Evolutionary conservation across 257 asterid genomes (phyloP).

Genomic region (Ophiorrhiza pumila): DNA sequence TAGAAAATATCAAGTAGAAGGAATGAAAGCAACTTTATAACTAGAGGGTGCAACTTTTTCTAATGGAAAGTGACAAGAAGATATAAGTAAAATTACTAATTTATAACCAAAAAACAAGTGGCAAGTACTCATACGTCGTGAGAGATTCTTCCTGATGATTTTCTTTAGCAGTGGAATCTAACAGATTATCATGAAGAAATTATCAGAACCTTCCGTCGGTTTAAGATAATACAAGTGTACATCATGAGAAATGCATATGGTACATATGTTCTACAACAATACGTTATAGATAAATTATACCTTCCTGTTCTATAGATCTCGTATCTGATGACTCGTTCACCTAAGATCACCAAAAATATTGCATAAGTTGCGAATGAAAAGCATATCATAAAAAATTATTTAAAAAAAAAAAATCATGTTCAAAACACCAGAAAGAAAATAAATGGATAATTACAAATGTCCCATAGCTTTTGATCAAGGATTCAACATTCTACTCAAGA

Average conservation of each 20-base stretch:
- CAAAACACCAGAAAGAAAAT: not conserved
- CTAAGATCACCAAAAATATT: conserved; percentile 7
- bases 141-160: conserved; percentile 26
- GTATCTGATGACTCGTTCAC: conserved; percentile 15
- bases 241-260: not conserved
- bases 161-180: conserved; percentile 46
- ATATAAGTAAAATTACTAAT: conserved; percentile 8
- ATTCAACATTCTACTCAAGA: not conserved
- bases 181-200: conserved; percentile 15
- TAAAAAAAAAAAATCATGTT: not conserved
- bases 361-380: not conserved
- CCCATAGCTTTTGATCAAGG: not conserved
- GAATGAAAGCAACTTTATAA: not conserved
- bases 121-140: conserved; percentile 47
- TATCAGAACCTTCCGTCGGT: conserved; percentile 4
- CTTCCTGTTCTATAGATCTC: not conserved
- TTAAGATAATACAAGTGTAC: not conserved
- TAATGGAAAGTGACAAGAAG: conserved; percentile 5
- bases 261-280: not conserved
- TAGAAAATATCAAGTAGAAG: not conserved
- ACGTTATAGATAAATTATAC: not conserved
- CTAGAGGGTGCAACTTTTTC: not conserved
- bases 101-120: conserved; percentile 1
- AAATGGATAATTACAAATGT: not conserved
- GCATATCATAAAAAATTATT: not conserved